Percentiles rank a stretch among this genome's conserved stretches.
phyloP scores from a whole-genome alignment of 805 yeast species.

The Ogataea trehalophila region DNA sequence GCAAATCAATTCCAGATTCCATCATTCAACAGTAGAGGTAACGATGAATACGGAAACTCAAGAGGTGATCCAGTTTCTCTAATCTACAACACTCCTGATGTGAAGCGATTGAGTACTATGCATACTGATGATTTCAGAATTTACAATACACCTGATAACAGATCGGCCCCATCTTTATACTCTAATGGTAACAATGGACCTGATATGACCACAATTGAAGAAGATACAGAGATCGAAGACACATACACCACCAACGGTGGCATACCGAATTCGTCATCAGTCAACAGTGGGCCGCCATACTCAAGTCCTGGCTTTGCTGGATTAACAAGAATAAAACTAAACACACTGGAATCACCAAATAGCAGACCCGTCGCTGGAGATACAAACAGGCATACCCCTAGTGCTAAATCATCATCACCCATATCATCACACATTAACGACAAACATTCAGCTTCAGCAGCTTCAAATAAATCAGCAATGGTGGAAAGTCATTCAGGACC shows the following conservation, averaged over 20 bases:
- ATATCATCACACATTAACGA: too few species aligned
- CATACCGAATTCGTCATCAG: not conserved
- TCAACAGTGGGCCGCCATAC: not conserved
- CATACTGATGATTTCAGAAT: slow-evolving; percentile 29
- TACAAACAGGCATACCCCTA: too few species aligned
- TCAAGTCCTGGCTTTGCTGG: slow-evolving; percentile 4
- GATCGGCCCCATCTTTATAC: not conserved
- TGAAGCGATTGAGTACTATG: slow-evolving; percentile 25
- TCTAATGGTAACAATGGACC: not conserved
- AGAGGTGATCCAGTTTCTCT: slow-evolving; percentile 8
- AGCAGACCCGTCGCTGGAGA: too few species aligned
- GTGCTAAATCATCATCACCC: too few species aligned
- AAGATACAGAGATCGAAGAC: slow-evolving; percentile 28
- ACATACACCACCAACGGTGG: slow-evolving; percentile 4
- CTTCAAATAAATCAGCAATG: too few species aligned
- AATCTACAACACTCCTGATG: slow-evolving; percentile 16
- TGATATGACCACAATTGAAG: slow-evolving; percentile 33
- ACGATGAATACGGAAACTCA: not conserved
- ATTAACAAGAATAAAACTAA: slow-evolving; percentile 18
- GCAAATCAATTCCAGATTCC: slow-evolving; percentile 7
- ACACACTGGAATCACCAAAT: slow-evolving; percentile 15
- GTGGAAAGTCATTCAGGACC: too few species aligned
- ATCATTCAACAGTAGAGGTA: not conserved
- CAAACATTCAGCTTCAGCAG: too few species aligned
- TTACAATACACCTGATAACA: slow-evolving; percentile 17